These are phyloP conservation scores for Aureobasidium sp. DNA, from an alignment of 2,329 filamentous ascomycete genomes.

Conservation along the genomic window DNA sequence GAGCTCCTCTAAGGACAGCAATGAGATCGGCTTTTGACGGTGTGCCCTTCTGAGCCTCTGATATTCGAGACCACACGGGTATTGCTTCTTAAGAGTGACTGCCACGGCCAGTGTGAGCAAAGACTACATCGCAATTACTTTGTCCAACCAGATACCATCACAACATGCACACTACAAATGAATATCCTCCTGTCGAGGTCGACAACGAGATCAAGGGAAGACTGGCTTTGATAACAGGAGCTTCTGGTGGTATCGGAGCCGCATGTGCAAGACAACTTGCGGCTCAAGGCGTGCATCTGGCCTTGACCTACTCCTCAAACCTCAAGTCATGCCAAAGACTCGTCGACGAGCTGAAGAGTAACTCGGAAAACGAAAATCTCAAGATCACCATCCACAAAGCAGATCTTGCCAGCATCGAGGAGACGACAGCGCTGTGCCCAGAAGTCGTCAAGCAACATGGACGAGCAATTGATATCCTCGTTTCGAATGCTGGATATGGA, in stretches of 20 bases:
- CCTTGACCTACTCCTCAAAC: constrained; percentile 52
- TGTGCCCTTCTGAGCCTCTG: neutral
- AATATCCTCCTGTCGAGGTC: constrained; percentile 17
- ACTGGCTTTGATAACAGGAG: constrained; percentile 53
- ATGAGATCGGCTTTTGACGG: neutral
- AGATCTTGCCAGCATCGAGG: constrained; percentile 48
- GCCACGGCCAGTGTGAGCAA: neutral
- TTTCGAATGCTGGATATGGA: constrained; percentile 61
- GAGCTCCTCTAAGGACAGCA: neutral
- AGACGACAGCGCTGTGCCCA: constrained; percentile 48
- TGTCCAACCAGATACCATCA: neutral
- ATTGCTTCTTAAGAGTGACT: neutral
- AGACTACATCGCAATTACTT: neutral
- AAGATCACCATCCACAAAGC: constrained; percentile 50
- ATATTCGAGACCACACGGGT: neutral
- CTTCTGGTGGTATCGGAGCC: constrained; percentile 53
- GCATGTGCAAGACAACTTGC: constrained; percentile 51
- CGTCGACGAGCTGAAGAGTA: constrained; percentile 39
- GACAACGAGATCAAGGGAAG: constrained; percentile 41
- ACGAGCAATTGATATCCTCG: constrained; percentile 53
- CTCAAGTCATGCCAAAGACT: constrained; percentile 27
- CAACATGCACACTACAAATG: constrained; percentile 4
- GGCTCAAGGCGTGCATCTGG: constrained; percentile 46
- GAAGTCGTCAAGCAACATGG: constrained; percentile 49
- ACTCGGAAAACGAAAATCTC: constrained; percentile 26